Evolutionary conservation across 2,329 filamentous ascomycete species (phyloP), one percentile per base, ranked within the genome.

Genomic region (Xenoacremonium recifei): DNA sequence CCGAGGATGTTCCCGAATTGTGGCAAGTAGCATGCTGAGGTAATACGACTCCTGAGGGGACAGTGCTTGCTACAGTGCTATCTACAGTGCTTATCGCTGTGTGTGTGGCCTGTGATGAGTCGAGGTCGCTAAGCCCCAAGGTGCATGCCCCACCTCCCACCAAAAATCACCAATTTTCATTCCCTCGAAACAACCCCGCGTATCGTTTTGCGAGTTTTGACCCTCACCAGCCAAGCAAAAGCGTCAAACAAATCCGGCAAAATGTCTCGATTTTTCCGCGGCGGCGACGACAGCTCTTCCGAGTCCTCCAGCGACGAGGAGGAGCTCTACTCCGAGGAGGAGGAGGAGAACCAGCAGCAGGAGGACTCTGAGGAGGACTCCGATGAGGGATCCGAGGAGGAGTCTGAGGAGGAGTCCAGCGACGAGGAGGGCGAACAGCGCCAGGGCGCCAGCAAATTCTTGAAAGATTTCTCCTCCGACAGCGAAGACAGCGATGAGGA

Each of bases 241-340:
- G 52, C 48, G 54, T 50, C 54, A 55, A 50, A 45, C 51, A 50
- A 56, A 39, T 53, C 50, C 54, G 60, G 67, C 73, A 87, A 65
- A 50, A 93, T 92, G 87, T 97, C 93, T 80, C 87, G 90, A 76
- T 99, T 97, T 74, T 97, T 97, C 80, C 87, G 89, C 53, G 87
- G 87, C 68, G 87, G 85, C 63, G 76, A 80, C 75, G 91, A 95
- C 72, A 96, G 91, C 82, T 96, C 92, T 64, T 89, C 83, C 77
- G 91, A 96, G 72, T 91, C 82, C 75, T 89, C 89, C 79, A 95
- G 89, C 62, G 92, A 96, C 60, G 92, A 97, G 77, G 91, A 97
- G 75, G 86, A 91, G 72, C 85, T 96, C 72, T 95, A 95, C 82
- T 82, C 79, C 58, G 63, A 62, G 47, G 63, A 65, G 53, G 64